These are phyloP conservation scores for Microthyrium microscopicum DNA, from an alignment of 2,329 filamentous ascomycete genomes.

Conservation along the genomic window DNA sequence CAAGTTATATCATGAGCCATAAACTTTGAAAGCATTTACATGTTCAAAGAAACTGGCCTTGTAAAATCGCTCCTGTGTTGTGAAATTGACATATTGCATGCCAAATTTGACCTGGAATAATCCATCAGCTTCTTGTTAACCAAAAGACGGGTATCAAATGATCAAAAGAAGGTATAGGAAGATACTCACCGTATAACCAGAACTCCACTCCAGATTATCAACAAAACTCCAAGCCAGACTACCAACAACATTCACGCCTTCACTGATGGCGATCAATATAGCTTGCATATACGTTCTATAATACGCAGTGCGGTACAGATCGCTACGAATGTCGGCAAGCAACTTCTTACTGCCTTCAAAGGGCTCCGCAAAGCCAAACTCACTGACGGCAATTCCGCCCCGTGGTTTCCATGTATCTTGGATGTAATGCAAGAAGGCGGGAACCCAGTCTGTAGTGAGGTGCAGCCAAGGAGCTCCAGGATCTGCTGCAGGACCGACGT, in stretches of 20 bases:
- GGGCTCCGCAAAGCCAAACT: slow-evolving; percentile 23
- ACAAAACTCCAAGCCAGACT: slow-evolving; percentile 20
- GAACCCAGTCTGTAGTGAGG: slow-evolving; percentile 20
- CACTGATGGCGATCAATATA: slow-evolving; percentile 18
- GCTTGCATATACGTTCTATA: slow-evolving; percentile 19
- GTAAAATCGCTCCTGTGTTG: slow-evolving; percentile 19
- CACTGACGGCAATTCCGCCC: slow-evolving; percentile 18
- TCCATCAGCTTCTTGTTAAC: too few species aligned
- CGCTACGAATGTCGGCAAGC: slow-evolving; percentile 15
- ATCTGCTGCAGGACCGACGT: slow-evolving; percentile 17
- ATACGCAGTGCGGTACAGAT: slow-evolving; percentile 17
- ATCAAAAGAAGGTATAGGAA: too few species aligned
- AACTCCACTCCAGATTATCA: slow-evolving; percentile 22
- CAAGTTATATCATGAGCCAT: too few species aligned
- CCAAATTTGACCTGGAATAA: slow-evolving; percentile 21
- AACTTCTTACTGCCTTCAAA: slow-evolving; percentile 17
- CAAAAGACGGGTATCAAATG: too few species aligned
- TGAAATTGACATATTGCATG: slow-evolving; percentile 23
- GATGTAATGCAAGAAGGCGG: slow-evolving; percentile 18
- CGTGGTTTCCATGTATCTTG: slow-evolving; percentile 16
- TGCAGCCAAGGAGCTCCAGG: slow-evolving; percentile 19
- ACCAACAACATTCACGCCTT: slow-evolving; percentile 21
- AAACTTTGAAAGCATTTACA: slow-evolving; percentile 18
- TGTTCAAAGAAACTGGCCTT: slow-evolving; percentile 24
- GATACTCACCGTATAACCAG: slow-evolving; percentile 14